Percentiles rank a stretch among this genome's conserved stretches.
These are phyloP conservation scores for Backusella morwellensis DNA, from an alignment of 192 early-diverging fungal species.

Conservation along the genomic window DNA sequence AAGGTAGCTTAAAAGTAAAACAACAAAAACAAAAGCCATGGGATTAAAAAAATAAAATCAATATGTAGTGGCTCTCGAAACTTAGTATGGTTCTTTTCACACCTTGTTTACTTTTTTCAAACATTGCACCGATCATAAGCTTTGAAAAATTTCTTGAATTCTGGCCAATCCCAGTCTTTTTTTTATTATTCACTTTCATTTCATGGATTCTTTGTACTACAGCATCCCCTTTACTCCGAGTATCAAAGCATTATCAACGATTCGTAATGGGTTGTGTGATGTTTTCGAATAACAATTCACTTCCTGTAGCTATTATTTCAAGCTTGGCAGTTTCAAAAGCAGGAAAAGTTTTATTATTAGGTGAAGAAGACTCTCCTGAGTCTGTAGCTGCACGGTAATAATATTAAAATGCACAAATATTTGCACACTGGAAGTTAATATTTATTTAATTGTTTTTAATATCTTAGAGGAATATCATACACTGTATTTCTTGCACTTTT, in stretches of 20 bases:
- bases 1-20: constrained; percentile 24
- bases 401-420: background rate
- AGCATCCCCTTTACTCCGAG: constrained; percentile 35
- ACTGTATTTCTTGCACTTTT: constrained; percentile 79
- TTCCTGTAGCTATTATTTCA: constrained; percentile 72
- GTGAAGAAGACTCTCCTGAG: constrained; percentile 39
- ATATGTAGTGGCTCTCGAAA: constrained; percentile 46
- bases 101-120: constrained; percentile 73
- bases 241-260: constrained; percentile 49
- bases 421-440: background rate
- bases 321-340: constrained; percentile 53
- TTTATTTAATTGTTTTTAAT: background rate
- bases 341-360: constrained; percentile 40
- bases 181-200: constrained; percentile 32
- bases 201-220: constrained; percentile 38
- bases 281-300: constrained; percentile 73
- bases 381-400: constrained; percentile 49
- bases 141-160: constrained; percentile 59
- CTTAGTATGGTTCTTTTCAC: constrained; percentile 74
- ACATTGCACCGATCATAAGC: constrained; percentile 66
- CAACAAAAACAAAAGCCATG: background rate
- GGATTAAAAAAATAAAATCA: background rate
- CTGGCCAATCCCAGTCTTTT: constrained; percentile 69
- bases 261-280: constrained; percentile 64
- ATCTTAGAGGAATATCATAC: constrained; percentile 68